Conservation (phyloP, 371 early-diverging fungal species). For the Rhizopus stolonifer region DNA sequence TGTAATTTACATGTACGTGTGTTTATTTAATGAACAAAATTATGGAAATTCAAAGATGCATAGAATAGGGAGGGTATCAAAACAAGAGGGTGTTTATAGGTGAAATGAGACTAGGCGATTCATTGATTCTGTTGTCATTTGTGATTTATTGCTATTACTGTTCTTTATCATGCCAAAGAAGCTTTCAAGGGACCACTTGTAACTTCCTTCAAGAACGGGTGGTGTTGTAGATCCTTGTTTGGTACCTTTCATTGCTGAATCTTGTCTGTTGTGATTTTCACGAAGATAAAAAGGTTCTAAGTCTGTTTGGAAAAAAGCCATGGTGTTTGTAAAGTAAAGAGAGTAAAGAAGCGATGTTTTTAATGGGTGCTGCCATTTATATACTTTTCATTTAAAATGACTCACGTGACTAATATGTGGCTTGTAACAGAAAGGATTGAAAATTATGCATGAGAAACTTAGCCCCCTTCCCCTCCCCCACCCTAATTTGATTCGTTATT, state of each 20-base stretch:
- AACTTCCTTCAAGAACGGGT: not conserved
- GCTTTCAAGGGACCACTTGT: not conserved
- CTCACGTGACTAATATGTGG: not conserved
- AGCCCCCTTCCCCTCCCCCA: too few species aligned
- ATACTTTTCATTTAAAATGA: not conserved
- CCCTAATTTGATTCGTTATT: too few species aligned
- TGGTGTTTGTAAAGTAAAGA: not conserved
- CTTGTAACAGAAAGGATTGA: not conserved
- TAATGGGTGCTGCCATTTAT: not conserved
- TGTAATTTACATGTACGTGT: not conserved
- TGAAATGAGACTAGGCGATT: slow-evolving; percentile 23
- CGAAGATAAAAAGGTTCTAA: slow-evolving; percentile 22
- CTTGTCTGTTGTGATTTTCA: slow-evolving; percentile 13
- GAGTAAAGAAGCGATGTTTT: not conserved
- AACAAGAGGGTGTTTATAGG: slow-evolving; percentile 7
- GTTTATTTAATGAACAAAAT: not conserved
- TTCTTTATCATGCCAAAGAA: not conserved
- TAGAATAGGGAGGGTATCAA: slow-evolving; percentile 1
- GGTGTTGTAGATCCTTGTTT: not conserved
- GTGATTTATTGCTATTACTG: slow-evolving; percentile 3
- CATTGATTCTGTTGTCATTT: slow-evolving; percentile 18
- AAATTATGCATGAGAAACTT: too few species aligned
- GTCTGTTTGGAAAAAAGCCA: slow-evolving; percentile 23
- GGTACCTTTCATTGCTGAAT: not conserved
- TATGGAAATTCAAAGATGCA: not conserved